Percentiles rank a stretch among this genome's conserved stretches.
phyloP scores from a whole-genome alignment of 768 basidiomycete species.

The Boletus subcaerulescens region DNA sequence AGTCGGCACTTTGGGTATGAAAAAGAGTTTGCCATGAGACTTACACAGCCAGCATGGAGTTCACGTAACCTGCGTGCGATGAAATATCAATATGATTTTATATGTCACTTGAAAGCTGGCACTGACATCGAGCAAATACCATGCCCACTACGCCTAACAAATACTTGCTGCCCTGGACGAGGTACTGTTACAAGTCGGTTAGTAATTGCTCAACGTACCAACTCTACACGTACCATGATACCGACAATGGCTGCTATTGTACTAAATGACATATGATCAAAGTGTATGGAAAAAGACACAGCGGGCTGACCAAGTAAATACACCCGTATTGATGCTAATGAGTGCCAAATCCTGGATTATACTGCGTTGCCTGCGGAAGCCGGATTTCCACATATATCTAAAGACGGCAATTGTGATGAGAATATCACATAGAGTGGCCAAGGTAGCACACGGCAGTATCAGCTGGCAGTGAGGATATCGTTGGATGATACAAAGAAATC shows the following conservation, averaged over 20 bases:
- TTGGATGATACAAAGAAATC: not conserved
- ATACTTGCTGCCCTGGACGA: not conserved
- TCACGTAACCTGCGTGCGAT: constrained; percentile 7
- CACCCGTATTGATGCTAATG: constrained; percentile 12
- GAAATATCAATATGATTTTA: not conserved
- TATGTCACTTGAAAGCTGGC: not conserved
- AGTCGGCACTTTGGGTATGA: not conserved
- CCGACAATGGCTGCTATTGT: not conserved
- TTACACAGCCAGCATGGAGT: constrained; percentile 15
- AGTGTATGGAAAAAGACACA: not conserved
- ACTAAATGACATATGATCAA: not conserved
- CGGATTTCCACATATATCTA: constrained; percentile 20
- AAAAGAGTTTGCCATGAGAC: not conserved
- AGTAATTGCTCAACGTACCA: not conserved
- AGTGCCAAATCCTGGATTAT: constrained; percentile 8
- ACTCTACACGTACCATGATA: constrained; percentile 3
- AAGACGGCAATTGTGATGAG: constrained; percentile 3
- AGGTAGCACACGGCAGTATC: not conserved
- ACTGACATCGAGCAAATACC: constrained; percentile 5
- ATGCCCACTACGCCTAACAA: constrained; percentile 1
- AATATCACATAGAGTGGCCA: not conserved
- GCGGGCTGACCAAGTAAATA: constrained; percentile 9
- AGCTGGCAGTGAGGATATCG: not conserved
- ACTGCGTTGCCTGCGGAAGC: constrained; percentile 6
- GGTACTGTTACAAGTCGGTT: not conserved